A percentile compares a stretch with the other conserved stretches of the same genome.
phyloP scores from a whole-genome alignment of 352 stramenopile genomes.

The Pythium phragmiticola region DNA sequence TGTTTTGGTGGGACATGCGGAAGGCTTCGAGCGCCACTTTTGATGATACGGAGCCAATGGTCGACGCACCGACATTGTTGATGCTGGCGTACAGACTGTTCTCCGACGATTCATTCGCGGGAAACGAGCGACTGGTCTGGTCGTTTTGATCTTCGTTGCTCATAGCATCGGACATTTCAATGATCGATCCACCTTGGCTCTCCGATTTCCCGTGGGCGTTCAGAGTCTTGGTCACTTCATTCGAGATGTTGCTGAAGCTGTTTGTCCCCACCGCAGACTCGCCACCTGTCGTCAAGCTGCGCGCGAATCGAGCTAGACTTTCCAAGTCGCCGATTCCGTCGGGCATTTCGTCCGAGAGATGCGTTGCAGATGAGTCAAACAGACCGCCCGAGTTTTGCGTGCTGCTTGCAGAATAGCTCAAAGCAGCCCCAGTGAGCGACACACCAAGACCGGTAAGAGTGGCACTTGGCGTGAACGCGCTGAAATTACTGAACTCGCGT shows the following conservation, averaged over 20 bases:
- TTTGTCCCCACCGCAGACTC: constrained; percentile 33
- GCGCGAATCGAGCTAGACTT: constrained; percentile 69
- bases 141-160: constrained; percentile 69
- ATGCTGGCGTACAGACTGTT: constrained; percentile 36
- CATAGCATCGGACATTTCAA: constrained; percentile 56
- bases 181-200: constrained; percentile 19
- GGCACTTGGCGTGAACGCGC: constrained; percentile 22
- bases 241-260: constrained; percentile 53
- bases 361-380: constrained; percentile 22
- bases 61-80: constrained; percentile 49
- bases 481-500: constrained; percentile 41
- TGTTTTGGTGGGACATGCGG: constrained; percentile 57
- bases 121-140: constrained; percentile 63
- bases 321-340: constrained; percentile 62
- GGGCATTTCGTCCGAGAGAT: constrained; percentile 47
- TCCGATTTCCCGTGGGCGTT: constrained; percentile 27
- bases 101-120: constrained; percentile 48
- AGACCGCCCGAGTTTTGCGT: constrained; percentile 15
- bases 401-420: background rate
- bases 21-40: constrained; percentile 67
- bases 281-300: constrained; percentile 41
- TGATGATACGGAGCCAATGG: constrained; percentile 62
- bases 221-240: constrained; percentile 77
- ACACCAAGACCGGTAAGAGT: constrained; percentile 3
- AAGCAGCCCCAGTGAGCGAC: constrained; percentile 1